Conservation (phyloP, 805 yeast species). For the Ogataea paraovalis region DNA sequence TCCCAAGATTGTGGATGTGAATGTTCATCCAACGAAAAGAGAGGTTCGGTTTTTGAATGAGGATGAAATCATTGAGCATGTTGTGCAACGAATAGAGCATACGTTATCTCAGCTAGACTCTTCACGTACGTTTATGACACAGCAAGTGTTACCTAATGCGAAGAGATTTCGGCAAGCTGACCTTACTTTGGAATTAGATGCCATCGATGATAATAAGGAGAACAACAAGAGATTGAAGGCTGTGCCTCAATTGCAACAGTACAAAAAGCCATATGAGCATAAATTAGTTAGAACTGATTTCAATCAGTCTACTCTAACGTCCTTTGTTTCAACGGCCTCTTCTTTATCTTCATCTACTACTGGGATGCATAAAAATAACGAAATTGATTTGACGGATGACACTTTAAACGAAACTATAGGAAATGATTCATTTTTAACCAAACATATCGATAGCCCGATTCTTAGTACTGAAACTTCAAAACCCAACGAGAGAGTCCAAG, state of each 20-base stretch:
- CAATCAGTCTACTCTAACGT: constrained; percentile 51
- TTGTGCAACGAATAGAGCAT: constrained; percentile 47
- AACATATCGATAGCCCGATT: neutral
- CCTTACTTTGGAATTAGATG: constrained; percentile 7
- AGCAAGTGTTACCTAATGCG: constrained; percentile 46
- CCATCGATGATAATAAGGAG: constrained; percentile 4
- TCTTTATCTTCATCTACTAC: neutral
- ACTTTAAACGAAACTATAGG: neutral
- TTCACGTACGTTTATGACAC: constrained; percentile 65
- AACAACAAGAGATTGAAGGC: constrained; percentile 5
- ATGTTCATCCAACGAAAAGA: constrained; percentile 92
- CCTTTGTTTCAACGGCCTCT: constrained; percentile 24
- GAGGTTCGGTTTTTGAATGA: constrained; percentile 86
- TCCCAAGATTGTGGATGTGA: constrained; percentile 79
- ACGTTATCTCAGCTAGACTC: constrained; percentile 56
- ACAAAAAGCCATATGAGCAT: constrained; percentile 50
- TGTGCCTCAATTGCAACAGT: constrained; percentile 7
- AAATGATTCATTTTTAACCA: neutral
- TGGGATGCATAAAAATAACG: neutral
- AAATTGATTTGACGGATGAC: neutral
- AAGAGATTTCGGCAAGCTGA: constrained; percentile 21
- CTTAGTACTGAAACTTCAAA: constrained; percentile 1
- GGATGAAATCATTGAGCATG: constrained; percentile 71
- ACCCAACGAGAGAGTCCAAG: constrained; percentile 32
- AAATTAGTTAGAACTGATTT: constrained; percentile 70